phyloP scores from a whole-genome alignment of 2,329 filamentous ascomycete species.

The Delphinella strobiligena region DNA sequence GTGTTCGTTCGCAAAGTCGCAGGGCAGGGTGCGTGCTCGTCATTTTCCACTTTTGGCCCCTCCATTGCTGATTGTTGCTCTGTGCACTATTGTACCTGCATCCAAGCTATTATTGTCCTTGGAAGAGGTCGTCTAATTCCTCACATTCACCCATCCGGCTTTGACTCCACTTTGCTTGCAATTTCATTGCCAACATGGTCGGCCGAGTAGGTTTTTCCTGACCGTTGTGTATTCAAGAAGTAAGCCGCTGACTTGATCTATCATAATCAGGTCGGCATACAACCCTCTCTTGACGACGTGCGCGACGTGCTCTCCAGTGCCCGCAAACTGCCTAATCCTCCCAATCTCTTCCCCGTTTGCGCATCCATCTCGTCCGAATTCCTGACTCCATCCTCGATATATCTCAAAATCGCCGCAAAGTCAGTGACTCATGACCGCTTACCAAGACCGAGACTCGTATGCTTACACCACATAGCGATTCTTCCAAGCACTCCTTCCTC shows the following conservation, averaged over 20 bases:
- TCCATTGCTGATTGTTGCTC: no score
- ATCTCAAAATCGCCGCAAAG: conserved; percentile 76
- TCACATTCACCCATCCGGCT: neutral
- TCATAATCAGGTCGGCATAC: conserved; percentile 30
- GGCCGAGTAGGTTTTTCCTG: conserved; percentile 4
- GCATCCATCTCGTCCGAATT: conserved; percentile 83
- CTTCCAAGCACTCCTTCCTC: conserved; percentile 76
- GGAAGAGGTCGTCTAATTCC: no score
- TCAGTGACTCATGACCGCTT: conserved; percentile 32
- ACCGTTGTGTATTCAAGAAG: neutral
- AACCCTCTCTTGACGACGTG: conserved; percentile 51
- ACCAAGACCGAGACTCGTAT: conserved; percentile 8
- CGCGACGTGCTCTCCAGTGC: conserved; percentile 43
- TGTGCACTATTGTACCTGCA: no score
- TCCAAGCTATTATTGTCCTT: no score
- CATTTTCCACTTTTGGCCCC: no score
- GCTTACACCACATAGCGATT: conserved; percentile 28
- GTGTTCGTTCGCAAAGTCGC: no score
- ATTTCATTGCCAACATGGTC: conserved; percentile 3
- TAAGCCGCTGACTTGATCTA: neutral
- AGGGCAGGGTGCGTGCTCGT: no score
- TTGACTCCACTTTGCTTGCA: neutral
- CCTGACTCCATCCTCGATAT: conserved; percentile 87
- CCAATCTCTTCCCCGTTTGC: conserved; percentile 72
- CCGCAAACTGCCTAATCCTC: conserved; percentile 41